A percentile compares a stretch with the other conserved stretches of the same genome.
Conservation (phyloP, 768 basidiomycete species). For the Boletellus emodensis region DNA sequence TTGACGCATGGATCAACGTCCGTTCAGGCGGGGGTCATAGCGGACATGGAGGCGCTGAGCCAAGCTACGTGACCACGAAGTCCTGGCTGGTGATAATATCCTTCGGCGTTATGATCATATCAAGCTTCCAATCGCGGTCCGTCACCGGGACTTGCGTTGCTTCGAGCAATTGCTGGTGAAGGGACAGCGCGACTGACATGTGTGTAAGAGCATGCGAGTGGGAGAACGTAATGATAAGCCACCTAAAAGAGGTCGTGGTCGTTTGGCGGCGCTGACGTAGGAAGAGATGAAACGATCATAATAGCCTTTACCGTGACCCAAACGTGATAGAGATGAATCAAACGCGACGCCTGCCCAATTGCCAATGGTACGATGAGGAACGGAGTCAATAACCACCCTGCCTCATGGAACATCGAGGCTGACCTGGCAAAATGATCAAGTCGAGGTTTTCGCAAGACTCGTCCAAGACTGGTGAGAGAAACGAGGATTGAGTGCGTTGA, state of each 20-base stretch:
- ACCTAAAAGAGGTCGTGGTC: constrained; percentile 59
- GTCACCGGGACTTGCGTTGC: constrained; percentile 49
- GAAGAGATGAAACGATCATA: constrained; percentile 70
- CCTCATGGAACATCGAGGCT: constrained; percentile 8
- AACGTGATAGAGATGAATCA: constrained; percentile 60
- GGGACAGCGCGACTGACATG: constrained; percentile 56
- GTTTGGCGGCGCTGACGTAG: constrained; percentile 41
- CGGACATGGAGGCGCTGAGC: constrained; percentile 24
- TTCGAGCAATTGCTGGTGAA: constrained; percentile 60
- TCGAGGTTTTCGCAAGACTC: constrained; percentile 44
- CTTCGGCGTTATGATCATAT: constrained; percentile 53
- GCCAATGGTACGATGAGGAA: background rate
- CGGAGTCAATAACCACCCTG: constrained; percentile 1
- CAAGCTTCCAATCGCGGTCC: constrained; percentile 61
- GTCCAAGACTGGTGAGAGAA: constrained; percentile 27
- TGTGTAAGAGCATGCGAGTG: constrained; percentile 11
- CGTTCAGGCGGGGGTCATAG: constrained; percentile 14
- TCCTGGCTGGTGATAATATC: constrained; percentile 28
- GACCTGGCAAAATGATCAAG: constrained; percentile 67
- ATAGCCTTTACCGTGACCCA: constrained; percentile 83
- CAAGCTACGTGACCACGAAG: constrained; percentile 19
- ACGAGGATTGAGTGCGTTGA: background rate
- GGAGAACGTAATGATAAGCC: constrained; percentile 18
- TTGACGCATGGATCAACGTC: constrained; percentile 6
- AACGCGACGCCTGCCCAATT: constrained; percentile 62